Evolutionary conservation across 2,329 filamentous ascomycete species (phyloP), one percentile per base, ranked within the genome.

Genomic region (Talaromyces sp.): DNA sequence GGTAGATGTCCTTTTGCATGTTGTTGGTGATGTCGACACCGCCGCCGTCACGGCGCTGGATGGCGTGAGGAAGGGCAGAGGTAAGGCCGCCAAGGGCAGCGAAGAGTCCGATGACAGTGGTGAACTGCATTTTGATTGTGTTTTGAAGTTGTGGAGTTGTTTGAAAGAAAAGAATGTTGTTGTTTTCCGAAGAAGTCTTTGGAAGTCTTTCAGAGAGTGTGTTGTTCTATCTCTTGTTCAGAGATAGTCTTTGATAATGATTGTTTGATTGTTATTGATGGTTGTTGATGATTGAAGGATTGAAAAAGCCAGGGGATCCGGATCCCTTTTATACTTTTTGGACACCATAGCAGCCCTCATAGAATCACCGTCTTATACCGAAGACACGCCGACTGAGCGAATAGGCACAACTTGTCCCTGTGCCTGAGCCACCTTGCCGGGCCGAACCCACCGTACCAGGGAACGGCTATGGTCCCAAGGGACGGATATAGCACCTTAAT

Each of bases 11-110:
- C 44, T 66, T 53, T 52, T 65, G 56, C 65, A 77, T 72, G 68
- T 73, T 72, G 72, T 78, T 78, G 66, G 71, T 65, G 62, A 78
- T 75, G 63, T 62, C 67, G 63, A 76, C 74, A 22, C 60, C 53
- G 39, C 64, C 65, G 7, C 56, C 56, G 15, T 52, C 44, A 52
- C 56, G 44, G 44, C 44, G 56, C 42, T 36, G 56, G 28, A 55
- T 55, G n/a, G 51, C 39, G 36, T 56, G 54, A 42, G 60, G 60
- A 56, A 58, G 51, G 47, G 60, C 60, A 59, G 60, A 59, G 51
- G 60, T 36, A 44, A 62, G 51, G 55, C 56, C 25, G 22, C 60
- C 44, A 47, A 62, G 32, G 57, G 57, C 42, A 59, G 57, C 32
- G n/a, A 59, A 33, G 28, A 59, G 51, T 51, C 56, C 52, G 56